Evolutionary conservation across 1,139 yeast species (phyloP).

Genomic region (Lodderomyces orthopsilosis): DNA sequence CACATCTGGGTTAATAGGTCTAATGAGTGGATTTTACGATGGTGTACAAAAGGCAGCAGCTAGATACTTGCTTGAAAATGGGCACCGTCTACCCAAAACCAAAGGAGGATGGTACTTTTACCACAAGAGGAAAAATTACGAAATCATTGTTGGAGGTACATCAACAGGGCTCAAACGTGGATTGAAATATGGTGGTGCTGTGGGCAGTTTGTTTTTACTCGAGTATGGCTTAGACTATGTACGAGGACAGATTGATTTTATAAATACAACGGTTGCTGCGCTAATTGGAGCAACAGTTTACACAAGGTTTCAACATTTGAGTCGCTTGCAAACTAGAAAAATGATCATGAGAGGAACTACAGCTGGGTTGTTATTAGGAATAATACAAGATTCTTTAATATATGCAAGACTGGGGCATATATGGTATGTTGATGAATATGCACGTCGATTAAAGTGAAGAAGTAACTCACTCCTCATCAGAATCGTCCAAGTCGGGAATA

Average conservation of each 20-base stretch:
- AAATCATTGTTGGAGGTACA: conserved; percentile 58
- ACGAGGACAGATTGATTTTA: conserved; percentile 56
- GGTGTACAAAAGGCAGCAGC: conserved; percentile 60
- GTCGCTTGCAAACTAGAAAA: conserved; percentile 45
- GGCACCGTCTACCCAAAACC: conserved; percentile 74
- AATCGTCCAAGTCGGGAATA: conserved; percentile 77
- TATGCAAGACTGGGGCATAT: conserved; percentile 57
- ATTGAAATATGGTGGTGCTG: conserved; percentile 44
- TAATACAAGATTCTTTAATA: conserved; percentile 62
- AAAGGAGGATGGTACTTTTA: conserved; percentile 90
- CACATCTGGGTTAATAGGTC: conserved; percentile 54
- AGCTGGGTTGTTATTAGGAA: conserved; percentile 60
- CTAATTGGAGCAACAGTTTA: conserved; percentile 34
- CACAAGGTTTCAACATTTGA: conserved; percentile 47
- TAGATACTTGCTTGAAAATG: conserved; percentile 72
- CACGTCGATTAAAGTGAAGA: conserved; percentile 3
- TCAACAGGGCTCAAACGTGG: conserved; percentile 43
- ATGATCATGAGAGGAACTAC: conserved; percentile 53
- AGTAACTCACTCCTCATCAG: conserved; percentile 35
- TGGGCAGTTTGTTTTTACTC: conserved; percentile 53
- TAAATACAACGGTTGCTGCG: conserved; percentile 57
- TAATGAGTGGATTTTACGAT: conserved; percentile 57
- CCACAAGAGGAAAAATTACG: conserved; percentile 81
- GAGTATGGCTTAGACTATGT: conserved; percentile 59
- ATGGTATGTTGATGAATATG: conserved; percentile 51